Evolutionary conservation across 2,329 filamentous ascomycete species (phyloP).

Genomic region (Sporothrix schenckii): DNA sequence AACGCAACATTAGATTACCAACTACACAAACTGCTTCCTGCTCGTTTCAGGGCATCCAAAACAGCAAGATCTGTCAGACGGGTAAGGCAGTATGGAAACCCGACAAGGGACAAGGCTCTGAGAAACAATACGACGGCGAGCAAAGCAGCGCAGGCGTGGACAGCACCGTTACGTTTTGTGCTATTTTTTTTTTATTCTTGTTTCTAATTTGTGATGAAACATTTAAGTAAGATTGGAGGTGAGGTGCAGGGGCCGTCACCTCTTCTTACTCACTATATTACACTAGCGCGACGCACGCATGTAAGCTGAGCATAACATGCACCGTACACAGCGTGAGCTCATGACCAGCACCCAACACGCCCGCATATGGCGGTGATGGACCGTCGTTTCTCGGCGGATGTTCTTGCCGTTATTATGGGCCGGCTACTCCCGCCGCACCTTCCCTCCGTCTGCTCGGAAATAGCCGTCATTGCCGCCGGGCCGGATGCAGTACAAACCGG

Average conservation of each 20-base stretch:
- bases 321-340: not conserved
- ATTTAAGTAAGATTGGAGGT: constrained; percentile 4
- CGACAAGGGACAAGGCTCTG: not conserved
- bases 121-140: not conserved
- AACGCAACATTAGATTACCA: not conserved
- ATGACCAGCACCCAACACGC: not conserved
- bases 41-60: not conserved
- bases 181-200: not conserved
- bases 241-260: not conserved
- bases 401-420: not conserved
- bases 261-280: not conserved
- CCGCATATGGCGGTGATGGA: not conserved
- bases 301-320: not conserved
- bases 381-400: not conserved
- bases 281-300: not conserved
- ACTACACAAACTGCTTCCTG: not conserved
- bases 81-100: not conserved
- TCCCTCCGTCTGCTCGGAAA: not conserved
- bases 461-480: constrained; percentile 5
- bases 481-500: not conserved
- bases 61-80: constrained; percentile 13
- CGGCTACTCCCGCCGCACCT: not conserved
- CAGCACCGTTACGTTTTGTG: too few species aligned
- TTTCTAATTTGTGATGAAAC: not conserved
- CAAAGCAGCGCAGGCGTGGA: too few species aligned